These are phyloP conservation scores for Monosiga brevicollis DNA, from an alignment of 78 protist genomes.

Conservation along the genomic window DNA sequence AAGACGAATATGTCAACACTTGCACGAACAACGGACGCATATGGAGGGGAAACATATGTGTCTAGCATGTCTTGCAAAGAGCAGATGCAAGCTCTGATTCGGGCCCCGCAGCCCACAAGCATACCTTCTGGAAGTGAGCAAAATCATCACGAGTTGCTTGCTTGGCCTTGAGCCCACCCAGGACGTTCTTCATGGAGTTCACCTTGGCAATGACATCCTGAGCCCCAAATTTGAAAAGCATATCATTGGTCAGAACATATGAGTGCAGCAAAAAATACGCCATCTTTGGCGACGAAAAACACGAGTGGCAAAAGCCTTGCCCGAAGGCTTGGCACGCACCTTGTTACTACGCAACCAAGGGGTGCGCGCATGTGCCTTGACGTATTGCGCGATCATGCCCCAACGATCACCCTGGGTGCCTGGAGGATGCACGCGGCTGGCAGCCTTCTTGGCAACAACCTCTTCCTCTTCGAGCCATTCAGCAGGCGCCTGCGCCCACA, in stretches of 20 bases:
- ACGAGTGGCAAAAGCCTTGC: not conserved
- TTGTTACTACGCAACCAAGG: not conserved
- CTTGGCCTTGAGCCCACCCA: too few species aligned
- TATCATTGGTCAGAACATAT: too few species aligned
- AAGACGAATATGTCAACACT: not conserved
- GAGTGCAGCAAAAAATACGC: too few species aligned
- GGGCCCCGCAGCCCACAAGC: not conserved
- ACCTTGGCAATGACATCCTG: not conserved
- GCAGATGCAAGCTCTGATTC: not conserved
- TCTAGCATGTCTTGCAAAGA: not conserved
- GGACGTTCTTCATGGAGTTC: not conserved
- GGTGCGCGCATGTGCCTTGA: not conserved
- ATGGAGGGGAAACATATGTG: not conserved
- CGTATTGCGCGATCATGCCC: not conserved
- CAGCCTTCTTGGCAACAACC: not conserved
- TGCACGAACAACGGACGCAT: not conserved
- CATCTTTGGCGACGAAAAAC: too few species aligned
- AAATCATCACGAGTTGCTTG: too few species aligned
- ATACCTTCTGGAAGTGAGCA: too few species aligned
- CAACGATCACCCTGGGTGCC: not conserved
- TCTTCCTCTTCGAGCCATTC: not conserved
- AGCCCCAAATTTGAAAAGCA: too few species aligned
- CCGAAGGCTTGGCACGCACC: not conserved
- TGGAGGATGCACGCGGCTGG: not conserved
- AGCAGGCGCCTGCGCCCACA: not conserved